phyloP scores from a whole-genome alignment of 1,139 yeast genomes.

The Hyphopichia buzzinii region DNA sequence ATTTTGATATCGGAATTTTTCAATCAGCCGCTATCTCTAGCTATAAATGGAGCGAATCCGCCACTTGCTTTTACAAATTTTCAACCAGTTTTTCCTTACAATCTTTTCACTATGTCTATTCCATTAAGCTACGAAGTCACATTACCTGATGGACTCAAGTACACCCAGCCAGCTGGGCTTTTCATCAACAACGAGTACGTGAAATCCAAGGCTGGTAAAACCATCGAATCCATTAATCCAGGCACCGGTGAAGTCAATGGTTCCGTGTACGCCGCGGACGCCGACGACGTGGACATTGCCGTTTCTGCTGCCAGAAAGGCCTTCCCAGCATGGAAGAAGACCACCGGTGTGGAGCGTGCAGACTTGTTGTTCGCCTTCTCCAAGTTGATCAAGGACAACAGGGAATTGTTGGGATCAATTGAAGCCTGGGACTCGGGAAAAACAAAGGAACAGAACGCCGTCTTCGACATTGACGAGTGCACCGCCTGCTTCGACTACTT shows the following conservation, averaged over 20 bases:
- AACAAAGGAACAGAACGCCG: conserved; percentile 50
- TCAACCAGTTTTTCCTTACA: neutral
- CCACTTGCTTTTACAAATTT: conserved; percentile 1
- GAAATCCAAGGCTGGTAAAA: conserved; percentile 57
- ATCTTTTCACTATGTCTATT: conserved; percentile 21
- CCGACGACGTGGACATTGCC: conserved; percentile 71
- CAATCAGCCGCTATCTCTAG: too few species aligned
- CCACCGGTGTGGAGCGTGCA: conserved; percentile 54
- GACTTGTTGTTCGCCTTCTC: conserved; percentile 56
- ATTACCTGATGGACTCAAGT: conserved; percentile 55
- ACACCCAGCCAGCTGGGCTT: conserved; percentile 70
- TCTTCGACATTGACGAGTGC: conserved; percentile 59
- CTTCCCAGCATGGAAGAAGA: conserved; percentile 47
- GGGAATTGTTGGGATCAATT: conserved; percentile 58
- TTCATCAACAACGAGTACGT: conserved; percentile 83
- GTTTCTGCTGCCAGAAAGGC: conserved; percentile 73
- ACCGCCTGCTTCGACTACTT: conserved; percentile 61
- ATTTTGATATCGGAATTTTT: too few species aligned
- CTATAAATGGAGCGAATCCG: neutral
- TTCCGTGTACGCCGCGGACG: conserved; percentile 63
- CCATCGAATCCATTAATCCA: conserved; percentile 62
- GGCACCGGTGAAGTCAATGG: conserved; percentile 68
- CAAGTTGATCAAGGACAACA: conserved; percentile 54
- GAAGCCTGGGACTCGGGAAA: conserved; percentile 86
- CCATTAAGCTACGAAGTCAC: conserved; percentile 44